Base-by-base conservation (phyloP, 495 filamentous ascomycete genomes). In the Aspergillus taichungensis region DNA sequence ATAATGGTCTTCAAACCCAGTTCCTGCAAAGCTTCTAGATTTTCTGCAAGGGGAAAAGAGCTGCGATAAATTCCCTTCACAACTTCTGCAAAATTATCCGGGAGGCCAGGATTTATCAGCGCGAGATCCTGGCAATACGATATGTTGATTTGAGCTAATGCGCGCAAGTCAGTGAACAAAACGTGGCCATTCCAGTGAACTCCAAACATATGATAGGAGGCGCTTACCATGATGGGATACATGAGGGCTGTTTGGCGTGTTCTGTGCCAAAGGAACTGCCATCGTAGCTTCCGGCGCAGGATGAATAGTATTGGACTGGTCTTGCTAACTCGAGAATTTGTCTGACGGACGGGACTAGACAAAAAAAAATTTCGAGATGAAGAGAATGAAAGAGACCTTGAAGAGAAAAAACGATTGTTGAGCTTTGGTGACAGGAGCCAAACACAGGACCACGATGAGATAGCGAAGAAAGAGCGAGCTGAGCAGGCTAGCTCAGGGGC, bases 1-100 rank as follows among this genome's bases (percentile, higher is more conserved):
- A 94, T 64, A 30, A 94, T 77, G 18, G 81, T 88, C 64, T 82
- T 86, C 45, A 94, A 62, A 8, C 75, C 65, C 28, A 94, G 69
- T 7, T 56, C 67, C 45, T 74, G 67, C 33, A 94, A 64, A 45
- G 83, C 85, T 6, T 63, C 64, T 45, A 84, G 78, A 55, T 90
- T 80, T 37, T 76, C 71, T 5, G 64, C 52, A 37, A 74, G 63
- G 1, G 88, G 88, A 52, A 84, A 92, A 36, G 78, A 78, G 55
- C 83, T 86, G n/a, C 88, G 78, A 55, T 84, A 94, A 5, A 94
- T 69, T 8, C 80, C 81, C 4, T 74, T 71, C 6, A 76, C 64
- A 8, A 87, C 80, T 34, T 74, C 59, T 24, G 76, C 82, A 52
- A 85, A 89, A 51, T 91, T 89, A 40, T 60, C 51, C 5, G 83